Evolutionary conservation across 2,329 filamentous ascomycete genomes (phyloP).

Genomic region (Drechslera avenae): DNA sequence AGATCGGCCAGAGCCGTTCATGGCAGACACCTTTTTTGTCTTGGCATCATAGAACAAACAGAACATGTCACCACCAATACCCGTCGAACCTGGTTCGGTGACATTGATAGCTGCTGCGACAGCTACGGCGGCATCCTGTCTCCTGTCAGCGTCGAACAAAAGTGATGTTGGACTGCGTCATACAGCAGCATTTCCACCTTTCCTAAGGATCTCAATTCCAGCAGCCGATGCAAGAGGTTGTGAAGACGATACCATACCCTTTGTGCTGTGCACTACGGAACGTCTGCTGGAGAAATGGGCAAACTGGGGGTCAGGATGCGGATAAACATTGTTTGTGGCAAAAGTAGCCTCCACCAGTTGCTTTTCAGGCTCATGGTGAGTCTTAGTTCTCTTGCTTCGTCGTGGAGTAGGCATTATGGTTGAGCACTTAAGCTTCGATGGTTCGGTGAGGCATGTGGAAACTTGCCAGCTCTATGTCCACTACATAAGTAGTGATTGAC

Average conservation of each 20-base stretch:
- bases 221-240: conserved; percentile 90
- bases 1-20: conserved; percentile 93
- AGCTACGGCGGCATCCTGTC: conserved; percentile 90
- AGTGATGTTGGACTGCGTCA: conserved; percentile 46
- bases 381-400: conserved; percentile 22
- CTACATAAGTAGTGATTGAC: conserved; percentile 17
- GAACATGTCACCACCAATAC: conserved; percentile 97
- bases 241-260: conserved; percentile 87
- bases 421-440: background rate
- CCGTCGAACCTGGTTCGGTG: conserved; percentile 89
- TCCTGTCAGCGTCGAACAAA: conserved; percentile 3
- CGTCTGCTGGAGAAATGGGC: conserved; percentile 76
- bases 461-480: conserved; percentile 1
- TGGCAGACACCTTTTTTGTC: conserved; percentile 77
- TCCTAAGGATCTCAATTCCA: conserved; percentile 80
- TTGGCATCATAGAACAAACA: conserved; percentile 88
- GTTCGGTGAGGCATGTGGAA: conserved; percentile 11
- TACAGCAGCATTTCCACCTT: conserved; percentile 92
- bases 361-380: conserved; percentile 8
- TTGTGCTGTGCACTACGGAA: conserved; percentile 90
- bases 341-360: conserved; percentile 14
- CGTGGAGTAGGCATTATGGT: conserved; percentile 17
- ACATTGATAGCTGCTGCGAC: conserved; percentile 91
- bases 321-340: conserved; percentile 52
- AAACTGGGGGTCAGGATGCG: conserved; percentile 58